Percentiles rank a stretch among this genome's conserved stretches.
phyloP scores from a whole-genome alignment of 306 rosid genomes.

The Phaseolus lunatus region DNA sequence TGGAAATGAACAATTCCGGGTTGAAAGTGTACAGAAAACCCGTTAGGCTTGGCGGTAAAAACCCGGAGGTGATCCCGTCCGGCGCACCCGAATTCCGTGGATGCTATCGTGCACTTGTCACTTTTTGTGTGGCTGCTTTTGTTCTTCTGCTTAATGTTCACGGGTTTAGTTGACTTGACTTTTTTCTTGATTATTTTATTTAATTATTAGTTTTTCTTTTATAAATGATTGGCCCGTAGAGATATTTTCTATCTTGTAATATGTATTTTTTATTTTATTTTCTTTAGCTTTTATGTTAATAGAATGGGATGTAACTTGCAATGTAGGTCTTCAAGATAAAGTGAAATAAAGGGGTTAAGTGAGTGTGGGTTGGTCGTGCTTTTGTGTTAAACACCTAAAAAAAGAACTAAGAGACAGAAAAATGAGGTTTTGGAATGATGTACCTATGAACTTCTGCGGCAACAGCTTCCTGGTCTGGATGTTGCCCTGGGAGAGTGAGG shows the following conservation, averaged over 20 bases:
- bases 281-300: neutral
- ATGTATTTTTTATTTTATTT: neutral
- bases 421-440: neutral
- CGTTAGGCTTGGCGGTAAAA: slow-evolving; percentile 59
- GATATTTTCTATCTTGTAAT: neutral
- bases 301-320: neutral
- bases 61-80: slow-evolving; percentile 30
- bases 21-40: slow-evolving; percentile 38
- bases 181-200: neutral
- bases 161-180: slow-evolving; percentile 35
- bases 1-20: slow-evolving; percentile 58
- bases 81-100: slow-evolving; percentile 45
- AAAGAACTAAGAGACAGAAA: neutral
- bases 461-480: slow-evolving; percentile 81
- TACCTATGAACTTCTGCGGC: slow-evolving; percentile 76
- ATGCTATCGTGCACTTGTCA: slow-evolving; percentile 44
- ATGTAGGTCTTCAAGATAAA: neutral
- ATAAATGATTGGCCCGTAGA: neutral
- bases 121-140: slow-evolving; percentile 12
- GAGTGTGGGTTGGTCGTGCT: neutral
- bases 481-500: slow-evolving; percentile 85
- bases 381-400: neutral
- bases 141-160: neutral
- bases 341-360: neutral
- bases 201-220: neutral